phyloP scores from a whole-genome alignment of 2,329 filamentous ascomycete genomes.

The Cladosporium colombiae region DNA sequence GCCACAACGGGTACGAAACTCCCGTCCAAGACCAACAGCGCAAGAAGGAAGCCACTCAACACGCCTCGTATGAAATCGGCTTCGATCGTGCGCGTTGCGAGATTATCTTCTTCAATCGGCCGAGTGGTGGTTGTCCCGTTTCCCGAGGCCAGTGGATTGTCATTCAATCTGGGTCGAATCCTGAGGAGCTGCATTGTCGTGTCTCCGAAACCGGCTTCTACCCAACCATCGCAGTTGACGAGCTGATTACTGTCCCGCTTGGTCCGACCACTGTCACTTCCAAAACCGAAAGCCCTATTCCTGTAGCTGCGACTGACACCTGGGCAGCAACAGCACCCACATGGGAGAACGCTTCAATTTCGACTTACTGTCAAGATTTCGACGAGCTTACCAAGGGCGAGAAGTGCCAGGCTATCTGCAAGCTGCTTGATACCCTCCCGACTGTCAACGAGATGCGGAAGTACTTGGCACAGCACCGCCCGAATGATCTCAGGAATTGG shows the following conservation, averaged over 20 bases:
- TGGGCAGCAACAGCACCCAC: constrained; percentile 23
- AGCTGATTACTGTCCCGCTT: constrained; percentile 25
- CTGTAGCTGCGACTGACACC: background rate
- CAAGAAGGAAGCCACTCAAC: background rate
- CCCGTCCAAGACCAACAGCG: background rate
- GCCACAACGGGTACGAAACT: background rate
- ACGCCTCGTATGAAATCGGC: constrained; percentile 28
- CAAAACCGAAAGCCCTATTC: background rate
- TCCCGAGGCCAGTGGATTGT: constrained; percentile 56
- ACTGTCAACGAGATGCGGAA: constrained; percentile 59
- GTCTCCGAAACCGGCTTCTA: constrained; percentile 49
- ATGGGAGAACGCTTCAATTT: constrained; percentile 40
- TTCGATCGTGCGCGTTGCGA: constrained; percentile 43
- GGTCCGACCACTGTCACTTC: no score
- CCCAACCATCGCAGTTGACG: constrained; percentile 44
- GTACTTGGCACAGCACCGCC: constrained; percentile 45
- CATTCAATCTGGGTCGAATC: constrained; percentile 16
- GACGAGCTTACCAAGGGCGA: constrained; percentile 50
- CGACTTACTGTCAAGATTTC: constrained; percentile 58
- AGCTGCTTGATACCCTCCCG: constrained; percentile 61
- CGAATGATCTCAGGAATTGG: constrained; percentile 54
- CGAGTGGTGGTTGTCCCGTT: constrained; percentile 38
- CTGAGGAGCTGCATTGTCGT: constrained; percentile 49
- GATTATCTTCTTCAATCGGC: constrained; percentile 42
- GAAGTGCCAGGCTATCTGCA: constrained; percentile 55